Conservation (phyloP, 192 early-diverging fungal species). For the Backusella morwellensis region DNA sequence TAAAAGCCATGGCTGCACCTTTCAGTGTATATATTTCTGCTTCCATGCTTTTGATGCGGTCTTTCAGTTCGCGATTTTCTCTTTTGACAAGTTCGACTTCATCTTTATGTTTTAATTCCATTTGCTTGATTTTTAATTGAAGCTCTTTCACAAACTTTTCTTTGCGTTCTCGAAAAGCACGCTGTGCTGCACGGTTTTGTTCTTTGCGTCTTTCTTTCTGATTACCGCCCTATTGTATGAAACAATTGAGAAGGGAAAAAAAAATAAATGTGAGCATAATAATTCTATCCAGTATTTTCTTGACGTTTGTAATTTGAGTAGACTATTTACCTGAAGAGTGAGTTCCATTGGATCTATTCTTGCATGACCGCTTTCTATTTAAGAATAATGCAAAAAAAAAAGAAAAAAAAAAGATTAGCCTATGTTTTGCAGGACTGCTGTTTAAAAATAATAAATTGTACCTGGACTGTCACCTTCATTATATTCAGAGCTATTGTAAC, state of each 20-base stretch:
- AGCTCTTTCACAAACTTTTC: constrained; percentile 76
- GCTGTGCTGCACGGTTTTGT: constrained; percentile 28
- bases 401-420: not conserved
- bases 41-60: constrained; percentile 48
- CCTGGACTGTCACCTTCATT: constrained; percentile 1
- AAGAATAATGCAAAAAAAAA: not conserved
- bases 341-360: not conserved
- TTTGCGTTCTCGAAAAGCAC: constrained; percentile 67
- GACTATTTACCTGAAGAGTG: not conserved
- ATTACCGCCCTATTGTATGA: not conserved
- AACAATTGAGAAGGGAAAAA: not conserved
- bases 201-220: constrained; percentile 30
- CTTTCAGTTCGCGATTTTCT: constrained; percentile 50
- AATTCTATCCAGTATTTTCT: not conserved
- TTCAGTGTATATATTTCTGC: constrained; percentile 54
- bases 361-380: not conserved
- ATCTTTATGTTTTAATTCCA: constrained; percentile 53
- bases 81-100: constrained; percentile 39
- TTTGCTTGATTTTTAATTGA: constrained; percentile 68
- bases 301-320: not conserved
- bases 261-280: not conserved
- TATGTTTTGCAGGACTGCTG: not conserved
- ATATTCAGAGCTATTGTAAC: not conserved
- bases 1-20: constrained; percentile 50
- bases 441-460: not conserved